A percentile compares a stretch with the other conserved stretches of the same genome.
These are phyloP conservation scores for Pyrus hybrid DNA, from an alignment of 331 rosid genomes.

Conservation along the genomic window DNA sequence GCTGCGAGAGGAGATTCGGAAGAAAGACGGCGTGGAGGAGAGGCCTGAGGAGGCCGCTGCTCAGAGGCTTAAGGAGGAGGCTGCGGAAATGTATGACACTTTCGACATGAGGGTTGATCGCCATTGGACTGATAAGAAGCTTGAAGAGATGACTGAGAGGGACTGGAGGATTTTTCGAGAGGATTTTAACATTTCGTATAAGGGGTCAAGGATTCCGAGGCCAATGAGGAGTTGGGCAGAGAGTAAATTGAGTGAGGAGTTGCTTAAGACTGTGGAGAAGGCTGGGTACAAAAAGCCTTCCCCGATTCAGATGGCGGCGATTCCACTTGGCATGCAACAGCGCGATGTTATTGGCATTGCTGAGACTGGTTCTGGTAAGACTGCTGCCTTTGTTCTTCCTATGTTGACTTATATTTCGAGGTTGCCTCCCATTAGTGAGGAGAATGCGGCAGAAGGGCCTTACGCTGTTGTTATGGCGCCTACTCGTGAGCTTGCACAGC, in stretches of 20 bases:
- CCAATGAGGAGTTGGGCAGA: slow-evolving; percentile 80
- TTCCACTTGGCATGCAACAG: slow-evolving; percentile 76
- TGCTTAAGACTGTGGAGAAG: slow-evolving; percentile 70
- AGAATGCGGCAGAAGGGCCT: slow-evolving; percentile 84
- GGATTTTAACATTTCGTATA: slow-evolving; percentile 74
- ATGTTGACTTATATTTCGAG: slow-evolving; percentile 76
- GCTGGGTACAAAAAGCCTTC: slow-evolving; percentile 82
- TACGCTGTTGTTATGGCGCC: slow-evolving; percentile 95
- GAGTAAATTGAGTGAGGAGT: slow-evolving; percentile 59
- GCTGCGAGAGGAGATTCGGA: slow-evolving; percentile 57
- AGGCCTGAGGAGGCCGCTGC: slow-evolving; percentile 77
- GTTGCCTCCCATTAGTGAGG: slow-evolving; percentile 81
- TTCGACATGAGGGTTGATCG: slow-evolving; percentile 87
- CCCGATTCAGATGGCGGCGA: slow-evolving; percentile 92
- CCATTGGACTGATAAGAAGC: slow-evolving; percentile 86
- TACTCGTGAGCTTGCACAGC: slow-evolving; percentile 86
- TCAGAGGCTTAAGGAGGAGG: slow-evolving; percentile 59
- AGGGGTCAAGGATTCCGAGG: slow-evolving; percentile 80
- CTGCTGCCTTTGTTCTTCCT: slow-evolving; percentile 93
- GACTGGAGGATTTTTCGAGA: slow-evolving; percentile 89
- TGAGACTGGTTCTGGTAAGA: slow-evolving; percentile 85
- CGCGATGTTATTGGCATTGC: slow-evolving; percentile 84
- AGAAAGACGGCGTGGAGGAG: slow-evolving; percentile 75
- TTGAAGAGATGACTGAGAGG: slow-evolving; percentile 73
- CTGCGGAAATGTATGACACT: slow-evolving; percentile 65